Evolutionary conservation across 2,329 filamentous ascomycete species (phyloP).

Genomic region (Botrytis fabae): DNA sequence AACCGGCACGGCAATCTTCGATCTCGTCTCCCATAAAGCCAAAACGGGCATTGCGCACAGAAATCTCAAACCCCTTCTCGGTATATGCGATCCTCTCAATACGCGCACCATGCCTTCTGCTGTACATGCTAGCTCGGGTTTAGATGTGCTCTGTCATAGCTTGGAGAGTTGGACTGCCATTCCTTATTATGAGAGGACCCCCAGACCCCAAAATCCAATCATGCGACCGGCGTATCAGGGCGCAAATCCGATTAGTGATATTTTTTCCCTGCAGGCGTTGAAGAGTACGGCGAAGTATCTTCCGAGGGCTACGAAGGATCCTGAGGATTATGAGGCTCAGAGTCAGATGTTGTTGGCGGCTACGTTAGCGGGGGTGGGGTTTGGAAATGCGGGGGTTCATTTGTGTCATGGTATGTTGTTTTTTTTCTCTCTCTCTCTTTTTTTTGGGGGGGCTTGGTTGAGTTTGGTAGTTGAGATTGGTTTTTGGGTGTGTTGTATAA

Average conservation of each 20-base stretch:
- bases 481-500: background rate
- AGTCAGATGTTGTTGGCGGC: constrained; percentile 93
- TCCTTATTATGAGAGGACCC: constrained; percentile 82
- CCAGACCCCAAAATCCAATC: constrained; percentile 85
- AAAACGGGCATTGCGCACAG: constrained; percentile 97
- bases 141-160: constrained; percentile 93
- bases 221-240: constrained; percentile 93
- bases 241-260: constrained; percentile 95
- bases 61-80: constrained; percentile 91
- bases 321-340: constrained; percentile 90
- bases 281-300: constrained; percentile 87
- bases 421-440: background rate
- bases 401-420: constrained; percentile 59
- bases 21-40: constrained; percentile 82
- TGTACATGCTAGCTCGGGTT: constrained; percentile 85
- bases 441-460: background rate
- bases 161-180: constrained; percentile 98
- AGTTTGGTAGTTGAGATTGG: background rate
- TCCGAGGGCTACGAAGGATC: constrained; percentile 80
- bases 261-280: constrained; percentile 89
- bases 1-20: constrained; percentile 97
- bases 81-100: constrained; percentile 83
- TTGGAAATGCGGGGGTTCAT: constrained; percentile 96
- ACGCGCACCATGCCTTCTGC: constrained; percentile 94
- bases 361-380: constrained; percentile 91